phyloP scores from a whole-genome alignment of 768 basidiomycete species.

The Clitopilus hobsonii region DNA sequence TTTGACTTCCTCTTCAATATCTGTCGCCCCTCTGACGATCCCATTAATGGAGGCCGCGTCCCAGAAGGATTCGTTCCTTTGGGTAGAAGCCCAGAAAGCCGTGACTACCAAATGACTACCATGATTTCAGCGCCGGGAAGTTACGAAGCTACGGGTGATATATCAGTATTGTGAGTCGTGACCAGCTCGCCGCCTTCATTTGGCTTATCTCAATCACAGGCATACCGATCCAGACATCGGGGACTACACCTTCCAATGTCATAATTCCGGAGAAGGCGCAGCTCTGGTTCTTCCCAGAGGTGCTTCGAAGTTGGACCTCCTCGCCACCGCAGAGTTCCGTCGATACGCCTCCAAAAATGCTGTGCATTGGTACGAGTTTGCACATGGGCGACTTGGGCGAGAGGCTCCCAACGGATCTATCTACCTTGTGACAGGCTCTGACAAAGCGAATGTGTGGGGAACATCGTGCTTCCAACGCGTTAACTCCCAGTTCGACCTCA shows the following conservation, averaged over 20 bases:
- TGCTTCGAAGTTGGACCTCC: neutral
- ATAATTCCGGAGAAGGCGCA: no score
- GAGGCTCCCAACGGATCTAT: neutral
- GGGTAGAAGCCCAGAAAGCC: no score
- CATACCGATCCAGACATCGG: no score
- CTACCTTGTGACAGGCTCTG: neutral
- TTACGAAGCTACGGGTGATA: no score
- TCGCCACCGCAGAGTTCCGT: neutral
- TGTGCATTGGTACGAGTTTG: neutral
- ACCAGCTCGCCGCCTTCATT: no score
- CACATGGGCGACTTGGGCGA: neutral
- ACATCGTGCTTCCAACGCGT: neutral
- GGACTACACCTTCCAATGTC: no score
- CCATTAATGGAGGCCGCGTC: neutral
- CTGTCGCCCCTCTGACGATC: neutral
- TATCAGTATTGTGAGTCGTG: no score
- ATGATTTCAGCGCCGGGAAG: no score
- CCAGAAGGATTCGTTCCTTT: neutral
- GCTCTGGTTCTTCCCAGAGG: neutral
- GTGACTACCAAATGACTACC: no score
- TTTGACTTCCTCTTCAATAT: neutral
- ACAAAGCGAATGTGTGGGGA: neutral
- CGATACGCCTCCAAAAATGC: neutral
- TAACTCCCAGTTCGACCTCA: neutral
- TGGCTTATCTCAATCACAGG: no score